phyloP scores from a whole-genome alignment of 257 asterid species.

The Solanum rostratum region DNA sequence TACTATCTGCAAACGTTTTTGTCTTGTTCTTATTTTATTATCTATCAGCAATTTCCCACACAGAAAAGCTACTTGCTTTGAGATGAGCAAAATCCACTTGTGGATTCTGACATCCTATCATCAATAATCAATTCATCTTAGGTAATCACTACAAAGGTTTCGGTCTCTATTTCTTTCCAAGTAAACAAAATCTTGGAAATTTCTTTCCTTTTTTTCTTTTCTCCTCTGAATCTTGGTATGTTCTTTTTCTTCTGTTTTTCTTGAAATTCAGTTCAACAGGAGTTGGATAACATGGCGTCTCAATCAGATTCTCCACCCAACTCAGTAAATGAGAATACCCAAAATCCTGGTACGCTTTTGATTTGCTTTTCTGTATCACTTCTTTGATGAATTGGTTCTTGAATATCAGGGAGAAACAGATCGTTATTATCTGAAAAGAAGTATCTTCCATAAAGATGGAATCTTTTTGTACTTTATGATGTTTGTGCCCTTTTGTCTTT shows the following conservation, averaged over 20 bases:
- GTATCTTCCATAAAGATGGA: not conserved
- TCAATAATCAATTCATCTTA: not conserved
- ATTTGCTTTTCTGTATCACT: not conserved
- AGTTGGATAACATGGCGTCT: slow-evolving; percentile 34
- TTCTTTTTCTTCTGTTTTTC: not conserved
- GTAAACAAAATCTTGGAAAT: not conserved
- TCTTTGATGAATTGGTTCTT: not conserved
- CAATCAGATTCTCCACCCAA: slow-evolving; percentile 46
- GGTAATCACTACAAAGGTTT: not conserved
- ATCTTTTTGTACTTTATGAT: not conserved
- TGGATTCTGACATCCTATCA: not conserved
- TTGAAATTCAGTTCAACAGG: slow-evolving; percentile 7
- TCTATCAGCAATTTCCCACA: not conserved
- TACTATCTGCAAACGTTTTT: not conserved
- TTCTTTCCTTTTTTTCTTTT: not conserved
- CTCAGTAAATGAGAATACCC: slow-evolving; percentile 31
- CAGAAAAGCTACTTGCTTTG: slow-evolving; percentile 7
- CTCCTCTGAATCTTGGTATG: not conserved
- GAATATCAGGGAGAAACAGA: not conserved
- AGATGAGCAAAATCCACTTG: slow-evolving; percentile 3
- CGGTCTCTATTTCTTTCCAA: not conserved
- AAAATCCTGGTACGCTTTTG: slow-evolving; percentile 36
- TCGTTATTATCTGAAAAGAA: not conserved
- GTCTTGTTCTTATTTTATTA: not conserved
- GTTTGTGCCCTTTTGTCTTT: not conserved